Base-by-base conservation (phyloP, 441 rosid genomes). In the Gossypium schwendimanii region DNA sequence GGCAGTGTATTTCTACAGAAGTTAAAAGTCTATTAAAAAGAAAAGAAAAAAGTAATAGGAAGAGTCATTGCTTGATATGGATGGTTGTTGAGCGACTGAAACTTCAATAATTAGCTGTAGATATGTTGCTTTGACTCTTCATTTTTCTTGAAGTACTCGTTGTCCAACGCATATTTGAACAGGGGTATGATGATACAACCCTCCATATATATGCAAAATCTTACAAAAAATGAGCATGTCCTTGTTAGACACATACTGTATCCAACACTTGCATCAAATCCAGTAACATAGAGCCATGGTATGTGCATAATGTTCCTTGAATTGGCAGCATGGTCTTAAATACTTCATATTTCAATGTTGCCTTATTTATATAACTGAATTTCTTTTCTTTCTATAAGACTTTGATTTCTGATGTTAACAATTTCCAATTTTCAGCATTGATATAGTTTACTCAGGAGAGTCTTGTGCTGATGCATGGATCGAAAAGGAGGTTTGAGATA, bases 401-500 rank as follows among this genome's bases (percentile, higher is more conserved):
- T 20, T 4, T 15, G 9, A 15, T 57, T 58, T 39, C n/a, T 58
- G 39, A 67, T 71, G 18, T 62, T 53, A 54, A 66, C 21, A 17
- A 7, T 62, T 68, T 33, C 49, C 62, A 75, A 73, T 71, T 31
- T 62, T 80, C 91, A 94, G 97, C 14, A 81, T 94, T 62, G 98
- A 92, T 75, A 61, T 94, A 55, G 80, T 94, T 61, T 94, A 59
- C 86, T 82, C 97, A 0, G 94, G 87, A 66, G 94, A 94, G 77
- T 78, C 92, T 21, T 84, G 91, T 73, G 98, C 98, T 61, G 97
- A 94, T 77, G 77, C 95, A 54, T 94, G 97, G 98, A 94, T 94
- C 72, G 98, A 92, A 80, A 94, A 81, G 73, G 97, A 92, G 97
- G 98, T 86, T 80, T 69, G 75, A 45, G 73, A 41, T 45, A 23